Percentiles rank a stretch among this genome's conserved stretches.
These are phyloP conservation scores for Linnemannia exigua DNA, from an alignment of 192 early-diverging fungal species.

Conservation along the genomic window DNA sequence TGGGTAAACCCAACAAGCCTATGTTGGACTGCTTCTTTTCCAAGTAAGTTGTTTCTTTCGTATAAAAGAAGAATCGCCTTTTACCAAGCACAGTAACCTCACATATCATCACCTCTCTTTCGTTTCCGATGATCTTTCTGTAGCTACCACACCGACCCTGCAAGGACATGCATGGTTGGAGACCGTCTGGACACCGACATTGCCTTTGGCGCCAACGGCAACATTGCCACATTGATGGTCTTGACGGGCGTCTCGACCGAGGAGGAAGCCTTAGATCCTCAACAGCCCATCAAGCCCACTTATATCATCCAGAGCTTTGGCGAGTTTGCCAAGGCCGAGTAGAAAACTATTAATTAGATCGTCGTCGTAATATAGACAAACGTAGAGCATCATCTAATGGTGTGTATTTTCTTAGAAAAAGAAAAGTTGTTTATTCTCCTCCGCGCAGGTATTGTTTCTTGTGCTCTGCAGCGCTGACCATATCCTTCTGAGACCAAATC, in stretches of 20 bases:
- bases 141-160: slow-evolving; percentile 79
- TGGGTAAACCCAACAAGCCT: slow-evolving; percentile 94
- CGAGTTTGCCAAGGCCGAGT: slow-evolving; percentile 53
- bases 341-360: no score
- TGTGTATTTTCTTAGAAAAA: not conserved
- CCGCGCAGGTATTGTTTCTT: slow-evolving; percentile 62
- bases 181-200: slow-evolving; percentile 98
- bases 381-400: not conserved
- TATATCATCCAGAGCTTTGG: slow-evolving; percentile 63
- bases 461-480: slow-evolving; percentile 67
- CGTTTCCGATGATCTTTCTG: not conserved
- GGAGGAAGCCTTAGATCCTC: slow-evolving; percentile 42
- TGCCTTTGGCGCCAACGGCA: slow-evolving; percentile 89
- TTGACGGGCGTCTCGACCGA: slow-evolving; percentile 81
- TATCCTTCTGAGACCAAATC: slow-evolving; percentile 64
- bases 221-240: slow-evolving; percentile 90
- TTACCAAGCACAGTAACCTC: not conserved
- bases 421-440: not conserved
- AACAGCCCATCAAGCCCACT: slow-evolving; percentile 60
- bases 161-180: slow-evolving; percentile 95
- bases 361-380: not conserved
- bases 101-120: not conserved
- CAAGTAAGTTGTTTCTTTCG: slow-evolving; percentile 64
- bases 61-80: no score
- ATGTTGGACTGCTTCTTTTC: slow-evolving; percentile 95